Evolutionary conservation across 805 yeast species (phyloP).

Genomic region (Teunomyces funiuensis): DNA sequence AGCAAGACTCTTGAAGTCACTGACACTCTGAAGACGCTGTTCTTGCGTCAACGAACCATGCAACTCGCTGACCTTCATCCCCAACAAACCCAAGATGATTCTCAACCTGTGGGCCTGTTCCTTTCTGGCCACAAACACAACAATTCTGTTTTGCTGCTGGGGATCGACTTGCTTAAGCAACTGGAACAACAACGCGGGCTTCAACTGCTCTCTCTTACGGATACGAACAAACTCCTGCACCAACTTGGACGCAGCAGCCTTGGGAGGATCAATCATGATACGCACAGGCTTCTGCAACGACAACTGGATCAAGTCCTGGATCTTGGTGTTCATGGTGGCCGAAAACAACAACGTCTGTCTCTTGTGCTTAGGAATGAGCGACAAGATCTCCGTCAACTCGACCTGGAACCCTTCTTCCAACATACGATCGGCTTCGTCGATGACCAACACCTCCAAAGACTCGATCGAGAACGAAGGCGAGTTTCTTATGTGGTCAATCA

Average conservation of each 20-base stretch:
- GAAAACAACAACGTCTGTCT: conserved; percentile 94
- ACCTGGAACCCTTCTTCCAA: conserved; percentile 98
- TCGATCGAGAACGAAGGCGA: conserved; percentile 92
- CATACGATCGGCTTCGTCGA: conserved; percentile 99
- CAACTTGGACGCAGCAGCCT: conserved; percentile 87
- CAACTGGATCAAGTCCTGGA: conserved; percentile 82
- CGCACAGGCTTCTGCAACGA: conserved; percentile 89
- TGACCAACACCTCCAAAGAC: conserved; percentile 83
- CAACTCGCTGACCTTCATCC: conserved; percentile 74
- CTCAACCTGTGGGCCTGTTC: conserved; percentile 87
- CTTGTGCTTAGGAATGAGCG: conserved; percentile 76
- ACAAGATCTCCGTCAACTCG: conserved; percentile 86
- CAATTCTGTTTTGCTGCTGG: conserved; percentile 65
- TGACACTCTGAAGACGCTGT: conserved; percentile 84
- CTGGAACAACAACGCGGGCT: conserved; percentile 79
- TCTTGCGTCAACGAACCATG: conserved; percentile 88
- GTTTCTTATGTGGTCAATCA: conserved; percentile 94
- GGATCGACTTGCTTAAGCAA: conserved; percentile 67
- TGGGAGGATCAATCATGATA: conserved; percentile 95
- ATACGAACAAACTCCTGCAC: conserved; percentile 93
- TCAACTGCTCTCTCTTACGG: conserved; percentile 80
- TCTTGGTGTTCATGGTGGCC: conserved; percentile 96
- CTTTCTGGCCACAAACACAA: conserved; percentile 89
- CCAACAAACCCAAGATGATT: conserved; percentile 69
- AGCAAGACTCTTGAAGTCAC: conserved; percentile 73